Evolutionary conservation across 768 basidiomycete species (phyloP).

Genomic region (Chalciporus piperatus): DNA sequence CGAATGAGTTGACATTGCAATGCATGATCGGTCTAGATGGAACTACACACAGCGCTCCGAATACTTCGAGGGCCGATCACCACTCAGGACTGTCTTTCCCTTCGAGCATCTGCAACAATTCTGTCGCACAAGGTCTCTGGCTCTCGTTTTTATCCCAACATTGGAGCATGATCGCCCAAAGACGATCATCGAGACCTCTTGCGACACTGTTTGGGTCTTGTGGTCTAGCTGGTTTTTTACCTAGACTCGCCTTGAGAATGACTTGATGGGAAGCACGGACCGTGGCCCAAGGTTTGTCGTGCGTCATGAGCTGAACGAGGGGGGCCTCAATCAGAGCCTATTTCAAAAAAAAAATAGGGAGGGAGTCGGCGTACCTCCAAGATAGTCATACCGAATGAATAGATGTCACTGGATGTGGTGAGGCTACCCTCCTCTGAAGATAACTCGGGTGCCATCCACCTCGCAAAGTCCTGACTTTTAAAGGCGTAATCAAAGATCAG

Average conservation of each 20-base stretch:
- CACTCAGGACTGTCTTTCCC: too few species aligned
- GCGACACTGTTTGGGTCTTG: conserved; percentile 28
- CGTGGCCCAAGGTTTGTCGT: conserved; percentile 47
- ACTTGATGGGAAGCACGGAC: conserved; percentile 53
- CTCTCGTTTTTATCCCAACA: conserved; percentile 43
- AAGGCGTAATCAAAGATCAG: too few species aligned
- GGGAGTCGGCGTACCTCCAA: conserved; percentile 41
- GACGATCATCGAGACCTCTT: conserved; percentile 44
- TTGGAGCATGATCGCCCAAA: conserved; percentile 42
- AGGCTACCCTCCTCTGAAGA: conserved; percentile 49
- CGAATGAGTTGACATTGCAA: too few species aligned
- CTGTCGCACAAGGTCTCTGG: conserved; percentile 39
- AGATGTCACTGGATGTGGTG: conserved; percentile 50
- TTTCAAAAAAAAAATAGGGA: not conserved
- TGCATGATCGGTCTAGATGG: too few species aligned
- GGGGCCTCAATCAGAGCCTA: not conserved
- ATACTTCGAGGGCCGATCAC: too few species aligned
- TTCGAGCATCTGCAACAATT: conserved; percentile 28
- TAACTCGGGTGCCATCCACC: conserved; percentile 58
- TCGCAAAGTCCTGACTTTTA: conserved; percentile 23
- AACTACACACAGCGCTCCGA: too few species aligned
- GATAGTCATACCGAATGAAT: conserved; percentile 56
- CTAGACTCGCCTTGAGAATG: conserved; percentile 40
- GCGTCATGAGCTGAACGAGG: conserved; percentile 45
- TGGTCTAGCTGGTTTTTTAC: conserved; percentile 44